phyloP scores from a whole-genome alignment of 257 asterid species.

The Nicotiana obtusifolia region DNA sequence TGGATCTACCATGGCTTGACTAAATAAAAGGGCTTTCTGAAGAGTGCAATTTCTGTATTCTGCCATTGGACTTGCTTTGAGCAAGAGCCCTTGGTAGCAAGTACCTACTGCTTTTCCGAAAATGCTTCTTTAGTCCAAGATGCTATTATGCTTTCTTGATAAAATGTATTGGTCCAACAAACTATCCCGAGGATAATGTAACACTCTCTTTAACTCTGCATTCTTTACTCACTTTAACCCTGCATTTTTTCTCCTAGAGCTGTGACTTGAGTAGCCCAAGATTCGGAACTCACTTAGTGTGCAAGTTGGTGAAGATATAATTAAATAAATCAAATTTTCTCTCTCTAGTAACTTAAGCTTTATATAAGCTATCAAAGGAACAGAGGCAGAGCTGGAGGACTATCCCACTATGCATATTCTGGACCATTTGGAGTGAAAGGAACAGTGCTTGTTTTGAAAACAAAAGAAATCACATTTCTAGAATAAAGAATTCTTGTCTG shows the following conservation, averaged over 20 bases:
- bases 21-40: background rate
- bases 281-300: background rate
- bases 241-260: background rate
- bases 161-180: background rate
- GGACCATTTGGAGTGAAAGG: too few relatives aligned
- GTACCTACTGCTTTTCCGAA: background rate
- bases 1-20: background rate
- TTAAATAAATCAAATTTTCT: background rate
- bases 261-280: background rate
- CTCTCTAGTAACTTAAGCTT: background rate
- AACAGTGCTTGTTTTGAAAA: too few relatives aligned
- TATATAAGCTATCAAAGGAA: background rate
- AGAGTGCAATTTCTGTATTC: background rate
- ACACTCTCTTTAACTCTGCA: background rate
- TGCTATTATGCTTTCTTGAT: background rate
- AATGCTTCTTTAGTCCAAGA: background rate
- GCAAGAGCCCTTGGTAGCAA: background rate
- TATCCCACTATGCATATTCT: too few relatives aligned
- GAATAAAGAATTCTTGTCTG: too few relatives aligned
- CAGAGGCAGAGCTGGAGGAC: too few relatives aligned
- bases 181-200: background rate
- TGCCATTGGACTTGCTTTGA: background rate
- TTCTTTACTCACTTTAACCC: background rate
- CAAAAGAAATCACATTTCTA: too few relatives aligned
- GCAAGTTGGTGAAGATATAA: background rate